These are phyloP conservation scores for Chlamydomonas asymmetrica DNA, from an alignment of 139 green algal species.

Conservation along the genomic window DNA sequence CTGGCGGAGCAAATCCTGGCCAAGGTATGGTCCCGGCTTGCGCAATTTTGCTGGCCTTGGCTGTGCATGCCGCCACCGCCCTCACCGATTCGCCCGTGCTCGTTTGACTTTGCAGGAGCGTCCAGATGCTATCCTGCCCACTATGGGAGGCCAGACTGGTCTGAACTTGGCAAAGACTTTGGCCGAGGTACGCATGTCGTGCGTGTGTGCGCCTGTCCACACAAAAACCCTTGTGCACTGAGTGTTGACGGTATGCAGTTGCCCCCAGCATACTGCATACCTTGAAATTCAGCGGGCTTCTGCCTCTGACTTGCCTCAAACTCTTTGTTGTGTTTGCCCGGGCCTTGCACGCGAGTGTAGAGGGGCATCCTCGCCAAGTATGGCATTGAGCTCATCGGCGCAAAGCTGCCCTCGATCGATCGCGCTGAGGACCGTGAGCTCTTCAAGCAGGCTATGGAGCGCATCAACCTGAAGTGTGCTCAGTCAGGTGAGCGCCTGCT, in stretches of 20 bases:
- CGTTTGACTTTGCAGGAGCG: constrained; percentile 71
- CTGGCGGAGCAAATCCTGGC: constrained; percentile 86
- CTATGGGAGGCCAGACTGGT: constrained; percentile 98
- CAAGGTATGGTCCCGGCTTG: constrained; percentile 45
- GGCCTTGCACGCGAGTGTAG: constrained; percentile 18
- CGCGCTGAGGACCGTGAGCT: constrained; percentile 93
- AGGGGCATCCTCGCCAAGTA: constrained; percentile 89
- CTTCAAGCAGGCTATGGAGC: constrained; percentile 92
- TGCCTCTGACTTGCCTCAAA: background rate
- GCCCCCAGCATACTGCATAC: too few species aligned
- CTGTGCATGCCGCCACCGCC: background rate
- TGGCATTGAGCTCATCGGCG: constrained; percentile 95
- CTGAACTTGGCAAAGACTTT: constrained; percentile 96
- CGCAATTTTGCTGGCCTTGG: background rate
- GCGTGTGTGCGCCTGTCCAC: background rate
- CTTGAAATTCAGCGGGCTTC: too few species aligned
- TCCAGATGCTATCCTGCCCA: constrained; percentile 97
- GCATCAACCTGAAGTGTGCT: constrained; percentile 74
- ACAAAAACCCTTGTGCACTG: background rate
- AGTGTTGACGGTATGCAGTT: background rate
- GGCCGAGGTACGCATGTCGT: constrained; percentile 67
- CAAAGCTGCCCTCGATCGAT: constrained; percentile 98
- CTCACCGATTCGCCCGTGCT: background rate
- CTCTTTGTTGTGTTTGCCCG: background rate
- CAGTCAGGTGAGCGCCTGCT: constrained; percentile 4